Conservation (phyloP, 2,329 filamentous ascomycete genomes). For the Aureobasidium vineae region DNA sequence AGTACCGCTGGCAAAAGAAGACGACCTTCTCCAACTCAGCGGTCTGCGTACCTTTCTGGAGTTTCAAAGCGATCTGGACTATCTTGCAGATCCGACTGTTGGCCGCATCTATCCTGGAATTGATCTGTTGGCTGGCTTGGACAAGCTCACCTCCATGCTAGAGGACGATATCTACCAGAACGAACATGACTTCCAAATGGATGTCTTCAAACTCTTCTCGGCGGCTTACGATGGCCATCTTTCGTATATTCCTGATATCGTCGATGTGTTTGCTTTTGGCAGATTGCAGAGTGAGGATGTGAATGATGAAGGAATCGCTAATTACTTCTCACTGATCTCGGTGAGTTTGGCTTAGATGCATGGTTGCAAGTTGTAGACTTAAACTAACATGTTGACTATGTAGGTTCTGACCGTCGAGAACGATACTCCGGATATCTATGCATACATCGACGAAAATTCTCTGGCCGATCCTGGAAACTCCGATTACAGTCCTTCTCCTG, state of each 20-base stretch:
- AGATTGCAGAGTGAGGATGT: neutral
- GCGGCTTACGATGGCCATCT: constrained; percentile 46
- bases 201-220: constrained; percentile 39
- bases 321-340: neutral
- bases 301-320: neutral
- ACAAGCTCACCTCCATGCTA: constrained; percentile 39
- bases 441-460: constrained; percentile 35
- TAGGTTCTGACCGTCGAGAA: constrained; percentile 40
- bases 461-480: neutral
- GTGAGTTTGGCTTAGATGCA: neutral
- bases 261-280: constrained; percentile 41
- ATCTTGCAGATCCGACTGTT: constrained; percentile 39
- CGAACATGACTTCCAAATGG: constrained; percentile 45
- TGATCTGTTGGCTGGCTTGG: constrained; percentile 42
- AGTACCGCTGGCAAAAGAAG: constrained; percentile 40
- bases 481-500: constrained; percentile 38
- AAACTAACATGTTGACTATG: neutral
- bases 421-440: constrained; percentile 41
- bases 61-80: constrained; percentile 44
- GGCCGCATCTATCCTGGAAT: constrained; percentile 41
- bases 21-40: constrained; percentile 38
- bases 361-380: neutral
- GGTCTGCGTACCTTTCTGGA: constrained; percentile 40
- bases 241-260: constrained; percentile 40
- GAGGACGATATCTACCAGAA: constrained; percentile 36